Base-by-base conservation (phyloP, 495 filamentous ascomycete species). In the Viridothelium virens region DNA sequence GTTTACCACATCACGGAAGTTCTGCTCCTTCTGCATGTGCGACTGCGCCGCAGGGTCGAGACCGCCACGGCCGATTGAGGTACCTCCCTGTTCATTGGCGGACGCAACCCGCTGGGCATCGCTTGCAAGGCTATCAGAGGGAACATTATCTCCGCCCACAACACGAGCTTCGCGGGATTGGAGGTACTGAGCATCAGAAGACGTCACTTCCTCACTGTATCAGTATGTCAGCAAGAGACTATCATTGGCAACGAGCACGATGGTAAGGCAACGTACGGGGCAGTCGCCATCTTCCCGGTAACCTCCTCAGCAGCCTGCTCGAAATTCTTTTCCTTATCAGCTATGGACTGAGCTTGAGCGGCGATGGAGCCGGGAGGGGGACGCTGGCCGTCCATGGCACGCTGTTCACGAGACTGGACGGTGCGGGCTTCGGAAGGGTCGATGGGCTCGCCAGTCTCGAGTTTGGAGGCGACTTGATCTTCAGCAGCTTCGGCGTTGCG, bases 321-420 rank as follows among this genome's bases (percentile, higher is more conserved):
- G 34, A 71, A 69, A 38, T 71, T 71, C 9, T 63, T 56, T 34
- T 64, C 36, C 50, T 63, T 69, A 12, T 62, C 70, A 18, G 72
- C 56, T 33, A 73, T 44, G 47, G 69, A 72, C 63, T 77, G 75
- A 68, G 76, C 71, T 69, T 75, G 72, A 11, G 74, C 74, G 7
- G 75, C 68, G 18, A 67, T 70, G 14, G 73, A 75, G 67, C 74
- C 75, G 65, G 72, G 72, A 12, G 59, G 53, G 31, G 75, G 68
- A 33, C 74, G 53, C 31, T 59, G 53, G 53, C 53, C 53, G 36
- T 31, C 53, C 53, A 59, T 59, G 5, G 53, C 53, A 36, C 53
- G 53, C 18, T 59, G 53, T 36, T 59, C 53, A 59, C 53, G 53
- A 14, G 53, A 59, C 31, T 59, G 53, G 53, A 59, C 53, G 53